Conservation (phyloP, 257 asterid species). For the Solanum pinnatisectum region DNA sequence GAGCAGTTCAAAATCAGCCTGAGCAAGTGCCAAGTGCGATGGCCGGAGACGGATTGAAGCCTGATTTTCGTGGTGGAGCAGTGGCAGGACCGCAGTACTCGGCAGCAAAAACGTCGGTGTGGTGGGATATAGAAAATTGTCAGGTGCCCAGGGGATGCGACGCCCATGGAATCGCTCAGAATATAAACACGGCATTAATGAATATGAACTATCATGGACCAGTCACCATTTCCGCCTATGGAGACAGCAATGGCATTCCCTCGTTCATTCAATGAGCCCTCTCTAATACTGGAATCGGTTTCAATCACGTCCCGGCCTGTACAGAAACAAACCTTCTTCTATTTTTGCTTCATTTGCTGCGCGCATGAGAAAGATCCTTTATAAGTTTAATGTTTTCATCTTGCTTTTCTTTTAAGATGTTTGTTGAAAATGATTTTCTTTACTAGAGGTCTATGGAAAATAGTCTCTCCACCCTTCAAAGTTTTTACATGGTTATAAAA, state of each 20-base stretch:
- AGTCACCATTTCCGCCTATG: conserved; percentile 70
- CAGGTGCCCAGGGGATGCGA: background rate
- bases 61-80: background rate
- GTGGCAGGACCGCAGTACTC: background rate
- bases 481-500: too few species aligned
- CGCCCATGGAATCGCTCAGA: background rate
- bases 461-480: too few species aligned
- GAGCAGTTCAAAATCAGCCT: background rate
- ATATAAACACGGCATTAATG: background rate
- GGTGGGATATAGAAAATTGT: background rate
- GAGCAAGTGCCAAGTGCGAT: background rate
- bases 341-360: too few species aligned
- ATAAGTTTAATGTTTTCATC: too few species aligned
- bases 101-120: background rate
- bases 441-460: too few species aligned
- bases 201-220: conserved; percentile 65
- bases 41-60: background rate
- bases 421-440: too few species aligned
- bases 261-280: conserved; percentile 39
- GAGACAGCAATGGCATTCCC: conserved; percentile 52
- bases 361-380: too few species aligned
- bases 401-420: too few species aligned
- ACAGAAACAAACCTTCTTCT: too few species aligned
- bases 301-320: conserved; percentile 90
- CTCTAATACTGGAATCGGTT: conserved; percentile 60